phyloP scores from a whole-genome alignment of 176 grass and related monocot genomes.

The Ananas comosus region DNA sequence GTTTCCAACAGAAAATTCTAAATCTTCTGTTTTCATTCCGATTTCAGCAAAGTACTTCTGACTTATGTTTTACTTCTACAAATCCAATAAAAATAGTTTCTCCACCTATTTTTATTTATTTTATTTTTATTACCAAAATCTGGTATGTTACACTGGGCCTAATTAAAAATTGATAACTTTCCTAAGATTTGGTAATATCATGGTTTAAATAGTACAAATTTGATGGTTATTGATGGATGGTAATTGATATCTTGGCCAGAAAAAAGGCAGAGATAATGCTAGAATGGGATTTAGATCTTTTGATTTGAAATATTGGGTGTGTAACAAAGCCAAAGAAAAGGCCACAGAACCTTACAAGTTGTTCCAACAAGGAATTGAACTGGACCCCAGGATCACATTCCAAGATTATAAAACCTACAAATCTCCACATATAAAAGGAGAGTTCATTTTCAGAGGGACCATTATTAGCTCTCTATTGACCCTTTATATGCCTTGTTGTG shows the following conservation, averaged over 20 bases:
- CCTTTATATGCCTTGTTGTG: neutral
- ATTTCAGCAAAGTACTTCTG: no score
- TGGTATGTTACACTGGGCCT: no score
- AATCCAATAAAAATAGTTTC: no score
- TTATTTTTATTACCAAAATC: no score
- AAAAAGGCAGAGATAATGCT: constrained; percentile 1
- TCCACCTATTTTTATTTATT: no score
- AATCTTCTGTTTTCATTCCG: no score
- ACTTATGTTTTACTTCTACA: no score
- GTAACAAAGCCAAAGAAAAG: constrained; percentile 20
- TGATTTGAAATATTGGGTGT: constrained; percentile 16
- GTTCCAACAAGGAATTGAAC: constrained; percentile 22
- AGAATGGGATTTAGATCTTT: constrained; percentile 13
- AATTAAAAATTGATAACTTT: no score
- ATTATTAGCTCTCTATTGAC: no score
- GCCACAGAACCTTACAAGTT: constrained; percentile 17
- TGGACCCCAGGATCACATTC: constrained; percentile 7
- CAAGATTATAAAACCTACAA: constrained; percentile 13
- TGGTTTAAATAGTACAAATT: constrained; percentile 16
- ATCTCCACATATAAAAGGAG: no score
- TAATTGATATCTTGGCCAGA: constrained; percentile 25
- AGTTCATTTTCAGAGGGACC: no score
- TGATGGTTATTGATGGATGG: constrained; percentile 7
- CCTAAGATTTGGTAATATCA: constrained; percentile 20
- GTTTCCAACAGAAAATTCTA: no score